These are phyloP conservation scores for Tausonia pullulans DNA, from an alignment of 1,284 basidiomycete genomes.

Conservation along the genomic window DNA sequence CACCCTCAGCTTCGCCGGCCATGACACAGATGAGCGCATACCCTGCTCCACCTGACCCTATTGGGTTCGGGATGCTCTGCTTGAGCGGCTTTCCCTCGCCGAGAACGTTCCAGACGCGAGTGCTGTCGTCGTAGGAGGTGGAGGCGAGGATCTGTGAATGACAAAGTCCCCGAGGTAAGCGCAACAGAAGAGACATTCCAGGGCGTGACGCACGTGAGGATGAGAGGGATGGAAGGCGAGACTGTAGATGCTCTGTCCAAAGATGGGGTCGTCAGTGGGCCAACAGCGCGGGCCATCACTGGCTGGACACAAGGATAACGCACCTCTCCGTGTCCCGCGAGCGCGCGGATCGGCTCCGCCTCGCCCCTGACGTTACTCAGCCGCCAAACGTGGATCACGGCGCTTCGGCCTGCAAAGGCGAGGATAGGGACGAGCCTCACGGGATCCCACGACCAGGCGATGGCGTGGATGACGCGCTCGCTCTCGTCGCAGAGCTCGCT, in stretches of 20 bases:
- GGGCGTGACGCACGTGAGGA: conserved; percentile 7
- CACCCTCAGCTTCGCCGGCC: conserved; percentile 5
- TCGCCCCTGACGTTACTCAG: background rate
- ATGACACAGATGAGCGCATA: background rate
- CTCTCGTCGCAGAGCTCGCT: background rate
- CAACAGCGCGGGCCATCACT: background rate
- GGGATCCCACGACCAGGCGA: conserved; percentile 14
- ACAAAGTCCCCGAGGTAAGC: background rate
- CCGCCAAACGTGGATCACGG: conserved; percentile 13
- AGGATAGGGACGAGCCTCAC: conserved; percentile 4
- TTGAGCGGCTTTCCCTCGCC: background rate
- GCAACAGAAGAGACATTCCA: background rate
- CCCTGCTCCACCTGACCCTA: conserved; percentile 8
- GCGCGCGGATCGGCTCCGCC: conserved; percentile 2
- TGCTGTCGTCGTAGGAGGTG: conserved; percentile 10
- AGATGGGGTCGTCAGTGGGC: background rate
- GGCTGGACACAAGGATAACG: background rate
- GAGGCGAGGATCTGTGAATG: conserved; percentile 14
- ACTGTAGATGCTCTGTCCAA: conserved; percentile 9
- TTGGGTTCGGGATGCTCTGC: background rate
- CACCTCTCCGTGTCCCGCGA: conserved; percentile 14
- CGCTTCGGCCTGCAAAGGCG: conserved; percentile 3
- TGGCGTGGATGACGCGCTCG: background rate
- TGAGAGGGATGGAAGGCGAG: conserved; percentile 3
- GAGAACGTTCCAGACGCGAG: conserved; percentile 10